Conservation (phyloP, 805 yeast genomes). For the Candida yuanshanica region DNA sequence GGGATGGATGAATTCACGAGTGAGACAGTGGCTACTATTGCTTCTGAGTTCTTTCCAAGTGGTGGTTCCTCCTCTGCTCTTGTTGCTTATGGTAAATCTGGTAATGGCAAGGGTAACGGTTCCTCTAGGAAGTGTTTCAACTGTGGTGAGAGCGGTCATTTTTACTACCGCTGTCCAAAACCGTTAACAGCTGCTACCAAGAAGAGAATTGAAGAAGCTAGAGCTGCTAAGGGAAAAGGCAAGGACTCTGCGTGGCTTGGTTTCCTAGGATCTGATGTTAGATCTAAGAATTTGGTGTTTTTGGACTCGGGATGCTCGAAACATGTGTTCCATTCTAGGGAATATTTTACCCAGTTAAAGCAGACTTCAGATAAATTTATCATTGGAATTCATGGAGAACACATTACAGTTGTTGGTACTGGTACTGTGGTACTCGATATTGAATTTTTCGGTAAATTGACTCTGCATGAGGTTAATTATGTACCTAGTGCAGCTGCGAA, state of each 20-base stretch:
- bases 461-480: not conserved
- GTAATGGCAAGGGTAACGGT: too few relatives aligned
- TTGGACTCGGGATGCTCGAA: not conserved
- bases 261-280: not conserved
- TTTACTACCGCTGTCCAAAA: not conserved
- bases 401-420: not conserved
- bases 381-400: not conserved
- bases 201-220: not conserved
- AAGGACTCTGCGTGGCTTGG: not conserved
- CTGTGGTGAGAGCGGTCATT: not conserved
- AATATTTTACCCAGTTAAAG: too few relatives aligned
- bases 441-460: not conserved
- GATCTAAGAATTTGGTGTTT: not conserved
- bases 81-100: not conserved
- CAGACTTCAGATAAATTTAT: too few relatives aligned
- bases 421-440: not conserved
- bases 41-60: too few relatives aligned
- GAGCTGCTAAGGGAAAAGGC: not conserved
- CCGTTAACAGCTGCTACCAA: not conserved
- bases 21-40: too few relatives aligned
- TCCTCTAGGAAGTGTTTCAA: not conserved
- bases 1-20: too few relatives aligned
- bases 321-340: not conserved
- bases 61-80: not conserved
- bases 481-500: not conserved